Conservation (phyloP, 164 flowering plant species). For the Stephania yunnanensis region DNA sequence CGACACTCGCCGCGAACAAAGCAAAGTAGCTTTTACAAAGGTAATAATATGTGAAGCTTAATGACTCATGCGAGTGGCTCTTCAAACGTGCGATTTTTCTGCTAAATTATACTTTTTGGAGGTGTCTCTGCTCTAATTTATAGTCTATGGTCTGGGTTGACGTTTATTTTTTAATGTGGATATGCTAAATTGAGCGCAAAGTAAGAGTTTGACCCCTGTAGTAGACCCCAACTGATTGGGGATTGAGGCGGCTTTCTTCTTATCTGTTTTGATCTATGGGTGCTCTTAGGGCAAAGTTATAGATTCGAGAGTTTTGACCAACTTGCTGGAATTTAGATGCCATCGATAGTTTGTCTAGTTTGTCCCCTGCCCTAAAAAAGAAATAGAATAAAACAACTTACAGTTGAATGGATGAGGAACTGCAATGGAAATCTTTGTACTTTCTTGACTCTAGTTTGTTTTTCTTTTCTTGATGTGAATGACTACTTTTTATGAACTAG, state of each 20-base stretch:
- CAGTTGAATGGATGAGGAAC: background rate
- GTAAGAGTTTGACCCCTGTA: no score
- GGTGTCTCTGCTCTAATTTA: background rate
- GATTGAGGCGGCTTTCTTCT: no score
- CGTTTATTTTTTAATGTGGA: background rate
- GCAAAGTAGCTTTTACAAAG: conserved; percentile 80
- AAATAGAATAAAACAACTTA: background rate
- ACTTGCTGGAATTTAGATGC: background rate
- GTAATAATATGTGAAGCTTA: conserved; percentile 34
- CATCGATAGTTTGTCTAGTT: no score
- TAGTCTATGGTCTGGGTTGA: background rate
- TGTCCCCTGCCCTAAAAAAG: no score
- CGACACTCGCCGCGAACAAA: conserved; percentile 74
- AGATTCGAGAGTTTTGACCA: background rate
- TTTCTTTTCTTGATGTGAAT: background rate
- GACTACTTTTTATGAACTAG: background rate
- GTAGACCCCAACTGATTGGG: no score
- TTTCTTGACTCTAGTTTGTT: background rate
- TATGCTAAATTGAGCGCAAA: no score
- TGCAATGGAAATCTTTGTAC: background rate
- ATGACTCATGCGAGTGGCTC: no score
- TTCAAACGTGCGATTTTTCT: background rate
- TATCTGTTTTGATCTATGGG: background rate
- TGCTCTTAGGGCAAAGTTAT: background rate
- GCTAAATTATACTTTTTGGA: background rate